Evolutionary conservation across 768 basidiomycete species (phyloP).

Genomic region (Trametes cinnabarina): DNA sequence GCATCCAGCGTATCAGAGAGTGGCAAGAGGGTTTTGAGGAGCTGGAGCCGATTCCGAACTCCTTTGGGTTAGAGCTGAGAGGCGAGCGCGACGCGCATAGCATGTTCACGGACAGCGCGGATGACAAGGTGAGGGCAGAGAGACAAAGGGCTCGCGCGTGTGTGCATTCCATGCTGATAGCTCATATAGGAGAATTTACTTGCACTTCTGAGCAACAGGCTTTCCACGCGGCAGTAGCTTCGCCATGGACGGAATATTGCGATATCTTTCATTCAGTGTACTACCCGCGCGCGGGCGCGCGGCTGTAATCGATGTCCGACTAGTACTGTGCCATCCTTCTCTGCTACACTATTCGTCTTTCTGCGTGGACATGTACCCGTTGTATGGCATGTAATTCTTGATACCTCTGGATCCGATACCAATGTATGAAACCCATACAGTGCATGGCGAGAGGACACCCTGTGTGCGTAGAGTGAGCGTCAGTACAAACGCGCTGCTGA

Average conservation of each 20-base stretch:
- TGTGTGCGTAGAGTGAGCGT: too few relatives aligned
- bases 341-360: too few relatives aligned
- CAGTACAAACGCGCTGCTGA: too few relatives aligned
- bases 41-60: conserved; percentile 30
- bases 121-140: conserved; percentile 20
- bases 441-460: too few relatives aligned
- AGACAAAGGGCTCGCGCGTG: not conserved
- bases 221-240: conserved; percentile 9
- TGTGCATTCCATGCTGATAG: not conserved
- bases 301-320: too few relatives aligned
- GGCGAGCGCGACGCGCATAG: conserved; percentile 25
- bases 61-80: conserved; percentile 31
- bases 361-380: too few relatives aligned
- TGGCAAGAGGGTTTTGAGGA: conserved; percentile 33
- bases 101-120: conserved; percentile 26
- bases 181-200: conserved; percentile 15
- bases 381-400: too few relatives aligned
- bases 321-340: too few relatives aligned
- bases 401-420: conserved; percentile 1
- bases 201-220: conserved; percentile 17
- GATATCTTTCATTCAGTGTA: not conserved
- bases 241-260: not conserved
- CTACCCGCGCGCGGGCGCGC: too few relatives aligned
- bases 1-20: conserved; percentile 27
- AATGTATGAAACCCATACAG: not conserved